Evolutionary conservation across 129 eudicot species (phyloP).

Genomic region (Flaveria trinervia): DNA sequence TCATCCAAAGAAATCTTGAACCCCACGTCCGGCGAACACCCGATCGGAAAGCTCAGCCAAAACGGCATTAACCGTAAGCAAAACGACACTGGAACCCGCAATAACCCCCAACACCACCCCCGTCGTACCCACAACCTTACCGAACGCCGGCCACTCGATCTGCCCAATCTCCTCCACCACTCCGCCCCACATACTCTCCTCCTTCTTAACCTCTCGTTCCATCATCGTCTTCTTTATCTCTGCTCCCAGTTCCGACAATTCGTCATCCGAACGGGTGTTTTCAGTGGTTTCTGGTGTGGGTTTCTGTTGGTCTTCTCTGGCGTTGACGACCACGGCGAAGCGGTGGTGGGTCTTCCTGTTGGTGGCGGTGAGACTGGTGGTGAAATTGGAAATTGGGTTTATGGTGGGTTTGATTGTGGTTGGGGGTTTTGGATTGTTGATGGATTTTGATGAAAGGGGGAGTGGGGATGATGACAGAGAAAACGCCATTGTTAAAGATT

Average conservation of each 20-base stretch:
- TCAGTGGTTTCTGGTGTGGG: slow-evolving; percentile 28
- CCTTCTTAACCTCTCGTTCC: slow-evolving; percentile 48
- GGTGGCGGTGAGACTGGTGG: neutral
- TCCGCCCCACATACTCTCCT: slow-evolving; percentile 46
- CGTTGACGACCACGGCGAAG: neutral
- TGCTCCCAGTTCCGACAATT: slow-evolving; percentile 51
- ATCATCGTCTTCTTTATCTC: slow-evolving; percentile 67
- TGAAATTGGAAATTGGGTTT: slow-evolving; percentile 17
- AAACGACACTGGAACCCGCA: slow-evolving; percentile 83
- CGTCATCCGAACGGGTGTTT: slow-evolving; percentile 25
- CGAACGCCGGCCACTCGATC: slow-evolving; percentile 86
- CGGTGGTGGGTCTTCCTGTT: slow-evolving; percentile 20
- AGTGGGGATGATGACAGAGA: slow-evolving; percentile 36
- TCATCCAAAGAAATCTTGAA: slow-evolving; percentile 86
- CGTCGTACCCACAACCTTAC: slow-evolving; percentile 70
- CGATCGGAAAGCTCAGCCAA: slow-evolving; percentile 85
- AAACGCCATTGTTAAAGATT: slow-evolving; percentile 26
- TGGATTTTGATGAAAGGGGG: slow-evolving; percentile 19
- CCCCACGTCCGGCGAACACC: slow-evolving; percentile 78
- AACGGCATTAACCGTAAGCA: slow-evolving; percentile 88
- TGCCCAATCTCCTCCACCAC: slow-evolving; percentile 74
- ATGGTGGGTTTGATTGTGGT: slow-evolving; percentile 12
- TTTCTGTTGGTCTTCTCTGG: slow-evolving; percentile 24
- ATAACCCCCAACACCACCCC: slow-evolving; percentile 85
- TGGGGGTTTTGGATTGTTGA: slow-evolving; percentile 18